Conservation (phyloP, 495 filamentous ascomycete genomes). For the Copromyces sp. region DNA sequence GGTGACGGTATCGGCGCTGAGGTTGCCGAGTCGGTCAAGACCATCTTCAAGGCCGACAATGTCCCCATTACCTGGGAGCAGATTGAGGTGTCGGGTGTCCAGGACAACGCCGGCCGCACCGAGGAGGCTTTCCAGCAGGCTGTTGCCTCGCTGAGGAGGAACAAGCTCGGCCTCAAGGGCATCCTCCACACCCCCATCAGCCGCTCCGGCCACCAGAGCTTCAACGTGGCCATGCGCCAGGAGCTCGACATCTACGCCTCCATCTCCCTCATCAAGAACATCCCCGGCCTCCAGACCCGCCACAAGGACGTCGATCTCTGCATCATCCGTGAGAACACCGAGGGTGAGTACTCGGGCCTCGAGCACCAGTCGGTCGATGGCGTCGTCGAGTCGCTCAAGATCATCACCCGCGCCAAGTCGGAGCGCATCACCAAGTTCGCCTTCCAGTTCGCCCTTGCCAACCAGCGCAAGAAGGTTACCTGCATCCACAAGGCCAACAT, state of each 20-base stretch:
- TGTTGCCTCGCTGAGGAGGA: constrained; percentile 87
- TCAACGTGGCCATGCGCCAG: constrained; percentile 98
- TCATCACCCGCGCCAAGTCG: constrained; percentile 96
- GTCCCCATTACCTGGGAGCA: constrained; percentile 99
- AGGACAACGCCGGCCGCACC: constrained; percentile 67
- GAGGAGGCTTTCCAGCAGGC: constrained; percentile 93
- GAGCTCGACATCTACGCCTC: constrained; percentile 99
- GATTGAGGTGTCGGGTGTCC: constrained; percentile 85
- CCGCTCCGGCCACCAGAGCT: constrained; percentile 94
- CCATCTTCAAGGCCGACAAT: constrained; percentile 98
- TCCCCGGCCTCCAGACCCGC: constrained; percentile 93
- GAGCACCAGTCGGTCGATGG: constrained; percentile 97
- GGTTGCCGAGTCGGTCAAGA: constrained; percentile 95
- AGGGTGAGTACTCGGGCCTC: constrained; percentile 96
- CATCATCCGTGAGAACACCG: constrained; percentile 99
- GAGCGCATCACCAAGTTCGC: constrained; percentile 98
- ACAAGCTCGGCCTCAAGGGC: constrained; percentile 96
- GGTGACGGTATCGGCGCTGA: constrained; percentile 98
- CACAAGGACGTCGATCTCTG: constrained; percentile 94
- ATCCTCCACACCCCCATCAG: constrained; percentile 96
- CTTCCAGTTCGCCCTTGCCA: constrained; percentile 93
- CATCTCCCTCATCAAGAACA: constrained; percentile 97
- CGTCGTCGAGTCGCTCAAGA: constrained; percentile 98
- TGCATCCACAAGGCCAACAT: constrained; percentile 99
- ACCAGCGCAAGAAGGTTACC: constrained; percentile 96